Conservation (phyloP, 1,139 yeast species). For the Taphrina wiesneri region DNA sequence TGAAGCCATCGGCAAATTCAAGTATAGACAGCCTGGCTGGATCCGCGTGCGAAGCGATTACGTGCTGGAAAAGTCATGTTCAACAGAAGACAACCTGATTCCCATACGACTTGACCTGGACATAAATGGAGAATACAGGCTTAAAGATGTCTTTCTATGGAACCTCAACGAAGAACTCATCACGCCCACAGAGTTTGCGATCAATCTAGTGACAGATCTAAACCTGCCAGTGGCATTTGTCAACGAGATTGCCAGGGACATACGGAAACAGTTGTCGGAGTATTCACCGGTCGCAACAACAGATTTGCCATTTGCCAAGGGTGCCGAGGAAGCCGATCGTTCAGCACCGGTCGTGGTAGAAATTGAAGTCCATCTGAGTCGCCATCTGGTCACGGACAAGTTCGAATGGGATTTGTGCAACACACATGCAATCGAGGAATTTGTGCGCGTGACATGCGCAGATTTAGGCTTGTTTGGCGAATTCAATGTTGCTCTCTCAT, state of each 20-base stretch:
- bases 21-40: slow-evolving; percentile 23
- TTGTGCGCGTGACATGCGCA: slow-evolving; percentile 76
- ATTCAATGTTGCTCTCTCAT: slow-evolving; percentile 86
- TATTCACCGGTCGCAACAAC: slow-evolving; percentile 65
- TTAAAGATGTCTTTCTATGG: slow-evolving; percentile 88
- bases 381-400: slow-evolving; percentile 83
- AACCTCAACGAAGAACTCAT: slow-evolving; percentile 66
- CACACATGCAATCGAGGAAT: slow-evolving; percentile 72
- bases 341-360: slow-evolving; percentile 68
- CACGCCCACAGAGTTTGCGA: slow-evolving; percentile 83
- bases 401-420: slow-evolving; percentile 87
- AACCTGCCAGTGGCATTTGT: slow-evolving; percentile 69
- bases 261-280: slow-evolving; percentile 77
- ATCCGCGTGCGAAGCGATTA: slow-evolving; percentile 32
- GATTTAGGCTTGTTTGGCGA: slow-evolving; percentile 85
- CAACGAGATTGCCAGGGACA: slow-evolving; percentile 66
- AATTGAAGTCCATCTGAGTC: slow-evolving; percentile 78
- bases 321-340: slow-evolving; percentile 55
- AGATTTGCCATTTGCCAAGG: slow-evolving; percentile 51
- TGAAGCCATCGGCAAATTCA: slow-evolving; percentile 19
- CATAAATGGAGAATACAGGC: slow-evolving; percentile 53
- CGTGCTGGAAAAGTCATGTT: slow-evolving; percentile 13
- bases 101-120: slow-evolving; percentile 78
- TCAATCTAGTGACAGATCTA: slow-evolving; percentile 74
- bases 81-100: slow-evolving; percentile 52